phyloP scores from a whole-genome alignment of 2,329 filamentous ascomycete genomes.

The Geosmithia putterillii region DNA sequence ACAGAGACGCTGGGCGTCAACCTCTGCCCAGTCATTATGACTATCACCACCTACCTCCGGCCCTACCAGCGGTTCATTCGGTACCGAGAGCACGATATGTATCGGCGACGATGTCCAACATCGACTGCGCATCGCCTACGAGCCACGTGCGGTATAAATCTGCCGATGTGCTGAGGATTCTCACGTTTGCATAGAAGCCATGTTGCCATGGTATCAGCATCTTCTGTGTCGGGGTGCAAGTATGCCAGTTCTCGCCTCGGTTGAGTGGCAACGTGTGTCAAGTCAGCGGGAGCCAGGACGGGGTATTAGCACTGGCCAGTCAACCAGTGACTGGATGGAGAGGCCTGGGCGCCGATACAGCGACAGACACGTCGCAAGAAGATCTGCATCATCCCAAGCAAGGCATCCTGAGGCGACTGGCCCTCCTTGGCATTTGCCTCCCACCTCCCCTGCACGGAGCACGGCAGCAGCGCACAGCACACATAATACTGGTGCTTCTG shows the following conservation, averaged over 20 bases:
- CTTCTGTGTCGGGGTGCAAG: no score
- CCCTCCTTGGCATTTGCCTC: neutral
- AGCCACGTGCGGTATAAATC: neutral
- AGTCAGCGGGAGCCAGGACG: neutral
- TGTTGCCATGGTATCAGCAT: no score
- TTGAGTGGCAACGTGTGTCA: neutral
- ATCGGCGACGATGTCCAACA: neutral
- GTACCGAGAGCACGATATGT: neutral
- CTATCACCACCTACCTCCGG: no score
- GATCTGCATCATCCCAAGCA: neutral
- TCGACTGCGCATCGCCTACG: neutral
- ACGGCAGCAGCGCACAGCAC: neutral
- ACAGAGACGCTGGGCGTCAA: neutral
- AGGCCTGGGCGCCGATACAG: neutral
- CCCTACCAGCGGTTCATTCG: no score
- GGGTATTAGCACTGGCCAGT: no score
- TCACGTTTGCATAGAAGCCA: neutral
- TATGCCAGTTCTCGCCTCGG: neutral
- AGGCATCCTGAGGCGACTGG: neutral
- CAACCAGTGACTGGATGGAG: neutral
- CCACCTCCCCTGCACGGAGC: neutral
- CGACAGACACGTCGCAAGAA: neutral
- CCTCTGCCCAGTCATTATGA: neutral
- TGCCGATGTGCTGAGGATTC: no score
- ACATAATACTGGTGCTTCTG: neutral